Percentiles rank a stretch among this genome's conserved stretches.
Conservation (phyloP, 116 monocot species). For the Papilionanthe hybrid region DNA sequence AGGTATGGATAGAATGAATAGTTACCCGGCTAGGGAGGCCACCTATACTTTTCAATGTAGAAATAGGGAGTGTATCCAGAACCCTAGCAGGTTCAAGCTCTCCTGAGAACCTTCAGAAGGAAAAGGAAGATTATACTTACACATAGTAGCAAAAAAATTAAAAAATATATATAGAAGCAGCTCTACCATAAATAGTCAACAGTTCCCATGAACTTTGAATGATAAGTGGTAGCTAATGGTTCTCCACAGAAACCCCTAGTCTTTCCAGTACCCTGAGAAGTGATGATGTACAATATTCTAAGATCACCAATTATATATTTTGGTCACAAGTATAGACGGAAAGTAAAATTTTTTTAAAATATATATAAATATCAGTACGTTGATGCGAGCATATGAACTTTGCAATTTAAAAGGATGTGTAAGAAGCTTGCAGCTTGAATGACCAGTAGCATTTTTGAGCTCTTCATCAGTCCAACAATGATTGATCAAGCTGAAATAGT, state of each 20-base stretch:
- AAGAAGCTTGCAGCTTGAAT: constrained; percentile 19
- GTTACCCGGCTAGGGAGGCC: constrained; percentile 48
- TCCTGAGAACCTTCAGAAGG: constrained; percentile 40
- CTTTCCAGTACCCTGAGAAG: constrained; percentile 29
- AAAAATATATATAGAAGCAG: constrained; percentile 3
- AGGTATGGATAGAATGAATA: neutral
- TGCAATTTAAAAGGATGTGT: constrained; percentile 37
- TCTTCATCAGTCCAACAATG: constrained; percentile 41
- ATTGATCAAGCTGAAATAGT: constrained; percentile 16
- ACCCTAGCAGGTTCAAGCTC: constrained; percentile 44
- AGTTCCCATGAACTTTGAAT: constrained; percentile 54
- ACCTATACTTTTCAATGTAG: constrained; percentile 29
- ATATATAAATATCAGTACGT: constrained; percentile 20
- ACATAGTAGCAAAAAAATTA: neutral
- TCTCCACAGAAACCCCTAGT: constrained; percentile 39
- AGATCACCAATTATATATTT: neutral
- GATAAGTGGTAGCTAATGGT: constrained; percentile 52
- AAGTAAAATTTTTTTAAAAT: neutral
- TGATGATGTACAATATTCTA: neutral
- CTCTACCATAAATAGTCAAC: constrained; percentile 52
- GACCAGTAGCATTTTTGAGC: constrained; percentile 38
- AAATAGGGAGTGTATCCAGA: constrained; percentile 44
- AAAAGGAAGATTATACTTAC: constrained; percentile 1
- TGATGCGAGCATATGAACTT: constrained; percentile 46
- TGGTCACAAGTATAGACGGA: neutral